Evolutionary conservation across 2,329 filamentous ascomycete species (phyloP), one percentile per base, ranked within the genome.

Genomic region (Hymenoscyphus repandus): DNA sequence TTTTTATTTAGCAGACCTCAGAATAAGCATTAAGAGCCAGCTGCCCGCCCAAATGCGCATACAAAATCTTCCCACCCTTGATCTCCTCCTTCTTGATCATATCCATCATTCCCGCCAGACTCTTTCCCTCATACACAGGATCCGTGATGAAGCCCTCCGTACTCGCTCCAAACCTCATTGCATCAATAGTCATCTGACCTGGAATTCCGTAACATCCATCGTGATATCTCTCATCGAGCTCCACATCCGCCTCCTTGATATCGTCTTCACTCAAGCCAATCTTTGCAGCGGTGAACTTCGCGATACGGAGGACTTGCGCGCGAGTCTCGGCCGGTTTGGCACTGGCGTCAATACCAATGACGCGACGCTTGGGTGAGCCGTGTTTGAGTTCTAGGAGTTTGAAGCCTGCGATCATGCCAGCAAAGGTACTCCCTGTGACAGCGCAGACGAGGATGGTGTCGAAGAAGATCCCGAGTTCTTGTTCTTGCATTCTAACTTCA

Each of bases 41-140:
- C 68, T 86, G 84, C 0, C 85, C 85, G 10, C 85, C 85, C 20
- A 88, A 65, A 68, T 89, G 85, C 1, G 83, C 84, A 67, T 87
- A 89, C 52, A 89, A 62, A 31, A 88, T 79, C 60, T 80, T 80
- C 0, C 75, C 75, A 0, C 62, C 44, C 0, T 64, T 37, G 51
- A 88, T 81, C 64, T 83, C 79, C 0, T 78, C 83, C 45, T 76
- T 79, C 56, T 70, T 75, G 15, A 87, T 79, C 70, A 88, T 69
- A 63, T 83, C 82, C 58, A 88, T 79, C 82, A 88, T 76, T 0
- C 85, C 85, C 3, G 83, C 83, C 65, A 89, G 69, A 58, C 80
- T 86, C 76, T 89, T 89, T 1, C 86, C 86, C 69, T 88, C 85
- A 61, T 89, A 89, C 1, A 89, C 85, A 0, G 85, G 85, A 62